These are phyloP conservation scores for Suillus subalutaceus DNA, from an alignment of 768 basidiomycete genomes.

Conservation along the genomic window DNA sequence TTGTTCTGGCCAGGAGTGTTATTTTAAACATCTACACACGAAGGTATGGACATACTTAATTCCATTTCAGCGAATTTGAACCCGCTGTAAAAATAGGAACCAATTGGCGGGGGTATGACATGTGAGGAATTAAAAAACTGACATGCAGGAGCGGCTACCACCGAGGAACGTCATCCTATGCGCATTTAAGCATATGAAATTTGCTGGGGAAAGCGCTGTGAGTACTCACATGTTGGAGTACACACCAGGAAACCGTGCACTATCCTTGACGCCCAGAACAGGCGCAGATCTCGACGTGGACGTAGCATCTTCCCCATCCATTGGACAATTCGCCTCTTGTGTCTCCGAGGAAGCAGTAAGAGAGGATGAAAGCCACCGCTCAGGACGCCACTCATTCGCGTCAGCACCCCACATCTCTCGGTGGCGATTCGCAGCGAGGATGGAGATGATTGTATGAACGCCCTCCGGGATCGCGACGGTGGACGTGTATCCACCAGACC, in stretches of 20 bases:
- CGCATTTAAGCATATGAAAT: not conserved
- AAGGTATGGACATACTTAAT: constrained; percentile 1
- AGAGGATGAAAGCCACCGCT: constrained; percentile 49
- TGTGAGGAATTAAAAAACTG: not conserved
- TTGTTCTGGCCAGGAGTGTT: not conserved
- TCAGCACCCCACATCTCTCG: constrained; percentile 49
- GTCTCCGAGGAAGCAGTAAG: constrained; percentile 27
- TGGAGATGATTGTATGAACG: constrained; percentile 40
- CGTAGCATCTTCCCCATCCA: constrained; percentile 24
- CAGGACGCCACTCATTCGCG: constrained; percentile 51
- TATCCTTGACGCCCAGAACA: not conserved
- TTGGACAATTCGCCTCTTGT: not conserved
- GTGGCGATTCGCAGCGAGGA: constrained; percentile 42
- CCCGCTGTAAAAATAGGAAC: not conserved
- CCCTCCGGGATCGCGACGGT: constrained; percentile 21
- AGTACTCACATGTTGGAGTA: constrained; percentile 7
- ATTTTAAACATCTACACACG: not conserved
- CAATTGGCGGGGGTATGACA: not conserved
- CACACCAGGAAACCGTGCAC: constrained; percentile 23
- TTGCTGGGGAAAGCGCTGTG: not conserved
- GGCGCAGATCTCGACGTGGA: not conserved
- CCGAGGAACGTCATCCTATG: constrained; percentile 7
- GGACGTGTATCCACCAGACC: constrained; percentile 37
- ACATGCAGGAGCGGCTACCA: constrained; percentile 5
- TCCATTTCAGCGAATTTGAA: constrained; percentile 7